These are phyloP conservation scores for Silene coronaria DNA, from an alignment of 179 eudicot species.

Conservation along the genomic window DNA sequence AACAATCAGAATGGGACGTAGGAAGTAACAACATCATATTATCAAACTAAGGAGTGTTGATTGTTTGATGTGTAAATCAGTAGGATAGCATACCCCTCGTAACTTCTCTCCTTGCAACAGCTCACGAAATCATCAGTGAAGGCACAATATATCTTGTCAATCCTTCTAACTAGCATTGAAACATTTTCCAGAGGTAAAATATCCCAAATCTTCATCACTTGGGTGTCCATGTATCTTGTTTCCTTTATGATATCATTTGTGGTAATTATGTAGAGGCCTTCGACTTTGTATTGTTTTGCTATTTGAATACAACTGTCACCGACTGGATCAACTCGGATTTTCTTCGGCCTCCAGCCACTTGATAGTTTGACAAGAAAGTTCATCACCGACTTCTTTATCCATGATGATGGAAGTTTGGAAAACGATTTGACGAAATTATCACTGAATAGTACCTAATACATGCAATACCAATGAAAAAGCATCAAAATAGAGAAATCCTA, in stretches of 20 bases:
- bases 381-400: slow-evolving; percentile 44
- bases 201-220: slow-evolving; percentile 76
- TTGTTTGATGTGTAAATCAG: not conserved
- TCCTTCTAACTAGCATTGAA: slow-evolving; percentile 46
- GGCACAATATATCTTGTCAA: slow-evolving; percentile 48
- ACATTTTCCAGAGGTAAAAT: slow-evolving; percentile 51
- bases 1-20: no score
- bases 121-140: slow-evolving; percentile 47
- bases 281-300: slow-evolving; percentile 54
- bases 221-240: slow-evolving; percentile 33
- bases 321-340: slow-evolving; percentile 33
- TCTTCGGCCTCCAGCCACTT: slow-evolving; percentile 73
- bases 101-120: slow-evolving; percentile 41
- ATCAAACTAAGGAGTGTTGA: no score
- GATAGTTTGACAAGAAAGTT: slow-evolving; percentile 51
- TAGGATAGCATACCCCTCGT: slow-evolving; percentile 46
- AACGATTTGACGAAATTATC: slow-evolving; percentile 61
- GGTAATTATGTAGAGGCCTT: slow-evolving; percentile 45
- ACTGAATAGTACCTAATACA: slow-evolving; percentile 52
- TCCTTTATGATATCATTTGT: slow-evolving; percentile 52
- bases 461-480: not conserved
- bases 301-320: slow-evolving; percentile 45
- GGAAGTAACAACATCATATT: no score
- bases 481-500: not conserved
- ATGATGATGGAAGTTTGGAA: slow-evolving; percentile 34